A percentile compares a stretch with the other conserved stretches of the same genome.
Evolutionary conservation across 768 basidiomycete genomes (phyloP).

Genomic region (Multifurca ochricompacta): DNA sequence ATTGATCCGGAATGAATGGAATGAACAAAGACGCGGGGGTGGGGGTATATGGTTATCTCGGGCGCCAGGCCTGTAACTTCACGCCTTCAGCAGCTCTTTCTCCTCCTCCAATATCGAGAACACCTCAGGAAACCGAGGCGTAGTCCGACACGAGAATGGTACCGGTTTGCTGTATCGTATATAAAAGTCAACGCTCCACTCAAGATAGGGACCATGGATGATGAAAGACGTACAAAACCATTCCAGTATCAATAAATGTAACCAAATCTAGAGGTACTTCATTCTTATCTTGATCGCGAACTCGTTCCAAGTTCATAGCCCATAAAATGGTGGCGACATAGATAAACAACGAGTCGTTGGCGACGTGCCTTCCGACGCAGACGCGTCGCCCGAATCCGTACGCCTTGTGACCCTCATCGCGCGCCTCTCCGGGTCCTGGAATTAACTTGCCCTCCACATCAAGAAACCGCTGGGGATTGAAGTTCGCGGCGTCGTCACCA

Average conservation of each 20-base stretch:
- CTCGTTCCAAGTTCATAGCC: no score
- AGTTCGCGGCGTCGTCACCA: conserved; percentile 15
- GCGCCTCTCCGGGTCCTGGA: not conserved
- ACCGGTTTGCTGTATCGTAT: not conserved
- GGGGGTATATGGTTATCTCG: no score
- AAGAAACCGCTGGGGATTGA: conserved; percentile 16
- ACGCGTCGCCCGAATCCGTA: conserved; percentile 14
- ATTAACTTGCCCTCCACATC: not conserved
- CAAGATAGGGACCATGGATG: no score
- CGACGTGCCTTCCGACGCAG: conserved; percentile 19
- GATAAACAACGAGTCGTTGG: conserved; percentile 19
- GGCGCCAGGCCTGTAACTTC: no score
- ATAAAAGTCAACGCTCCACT: no score
- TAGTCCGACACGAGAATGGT: not conserved
- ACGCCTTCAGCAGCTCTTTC: not conserved
- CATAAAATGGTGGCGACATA: conserved; percentile 17
- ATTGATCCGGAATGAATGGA: no score
- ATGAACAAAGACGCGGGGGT: no score
- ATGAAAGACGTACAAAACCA: conserved; percentile 9
- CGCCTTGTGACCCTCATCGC: conserved; percentile 4
- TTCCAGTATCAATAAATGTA: not conserved
- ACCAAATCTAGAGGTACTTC: not conserved
- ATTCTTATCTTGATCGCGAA: conserved; percentile 2
- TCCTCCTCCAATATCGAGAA: not conserved
- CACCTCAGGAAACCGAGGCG: not conserved